Evolutionary conservation across 805 yeast genomes (phyloP), one percentile per base, ranked within the genome.

Genomic region (Cyberlindnera euphorbiiphila): DNA sequence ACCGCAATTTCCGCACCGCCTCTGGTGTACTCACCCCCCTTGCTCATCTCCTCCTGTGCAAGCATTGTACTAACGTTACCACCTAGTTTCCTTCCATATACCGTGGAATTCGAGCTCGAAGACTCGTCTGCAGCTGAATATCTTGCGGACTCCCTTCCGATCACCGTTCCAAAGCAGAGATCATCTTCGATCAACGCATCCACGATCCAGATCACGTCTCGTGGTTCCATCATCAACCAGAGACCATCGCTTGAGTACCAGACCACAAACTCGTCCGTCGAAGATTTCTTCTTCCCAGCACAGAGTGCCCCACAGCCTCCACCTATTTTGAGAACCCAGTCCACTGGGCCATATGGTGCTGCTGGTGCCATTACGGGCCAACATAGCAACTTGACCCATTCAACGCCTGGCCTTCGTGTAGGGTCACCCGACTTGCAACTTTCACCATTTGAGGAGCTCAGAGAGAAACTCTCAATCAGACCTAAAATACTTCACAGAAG

Each of bases 21-120:
- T 25, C 27, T 7, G 8, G 7, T 25, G 8, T 25, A 11, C 24
- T 8, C 24, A 21, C 11, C 24, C 11, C 29, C 15, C 11, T 8
- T 26, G 29, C 7, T 26, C 15, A 10, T 11, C 16, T 8, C 12
- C 8, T 14, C 18, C 29, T 16, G 18, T 15, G 8, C n/a, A 28
- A 12, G 13, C 22, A 28, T 17, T 8, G 16, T 21, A 29, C 20
- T 21, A 20, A 17, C 6, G 22, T 25, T 8, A 16, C 9, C 5
- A 7, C 23, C 23, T 29, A 75, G 83, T 32, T 81, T 82, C 49
- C 64, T 83, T 32, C 93, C 93, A 2, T 78, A 78, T 51, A 79
- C 87, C 4, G 87, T 82, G n/a, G 85, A 81, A 46, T 65, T 67
- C 47, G 64, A 65, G 45, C 47, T 65, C 26, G 51, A 59, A 13